phyloP scores from a whole-genome alignment of 257 asterid species.

The Petrea volubilis region DNA sequence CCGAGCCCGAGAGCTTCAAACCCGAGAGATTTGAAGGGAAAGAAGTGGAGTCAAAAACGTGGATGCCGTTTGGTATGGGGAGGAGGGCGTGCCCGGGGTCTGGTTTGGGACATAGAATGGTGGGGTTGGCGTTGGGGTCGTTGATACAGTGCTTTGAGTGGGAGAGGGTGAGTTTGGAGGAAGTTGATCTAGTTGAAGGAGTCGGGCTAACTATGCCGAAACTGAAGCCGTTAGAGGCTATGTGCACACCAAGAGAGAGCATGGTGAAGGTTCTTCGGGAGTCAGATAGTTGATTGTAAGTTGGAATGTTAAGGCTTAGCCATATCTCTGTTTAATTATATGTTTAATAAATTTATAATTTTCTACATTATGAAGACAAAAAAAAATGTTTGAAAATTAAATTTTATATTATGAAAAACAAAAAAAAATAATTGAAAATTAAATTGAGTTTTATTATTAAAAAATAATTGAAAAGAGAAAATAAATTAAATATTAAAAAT shows the following conservation, averaged over 20 bases:
- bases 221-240: constrained; percentile 37
- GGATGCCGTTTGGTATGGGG: constrained; percentile 46
- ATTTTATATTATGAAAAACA: too few species aligned
- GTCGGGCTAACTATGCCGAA: constrained; percentile 47
- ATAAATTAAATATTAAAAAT: too few species aligned
- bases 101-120: constrained; percentile 36
- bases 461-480: too few species aligned
- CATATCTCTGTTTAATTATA: too few species aligned
- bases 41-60: constrained; percentile 24
- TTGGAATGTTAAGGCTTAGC: too few species aligned
- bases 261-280: constrained; percentile 8
- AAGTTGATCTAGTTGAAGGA: constrained; percentile 40
- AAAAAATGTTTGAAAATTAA: too few species aligned
- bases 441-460: too few species aligned
- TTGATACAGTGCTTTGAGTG: constrained; percentile 47
- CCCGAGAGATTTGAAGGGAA: constrained; percentile 43
- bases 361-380: too few species aligned
- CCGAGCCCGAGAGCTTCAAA: constrained; percentile 31
- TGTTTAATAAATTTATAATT: too few species aligned
- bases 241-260: constrained; percentile 34
- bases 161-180: constrained; percentile 25
- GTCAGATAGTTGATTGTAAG: not conserved
- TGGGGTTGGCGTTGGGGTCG: constrained; percentile 37
- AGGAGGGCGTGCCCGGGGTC: constrained; percentile 50
- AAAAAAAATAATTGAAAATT: too few species aligned